Evolutionary conservation across 768 basidiomycete species (phyloP).

Genomic region (Lentinula sp.): DNA sequence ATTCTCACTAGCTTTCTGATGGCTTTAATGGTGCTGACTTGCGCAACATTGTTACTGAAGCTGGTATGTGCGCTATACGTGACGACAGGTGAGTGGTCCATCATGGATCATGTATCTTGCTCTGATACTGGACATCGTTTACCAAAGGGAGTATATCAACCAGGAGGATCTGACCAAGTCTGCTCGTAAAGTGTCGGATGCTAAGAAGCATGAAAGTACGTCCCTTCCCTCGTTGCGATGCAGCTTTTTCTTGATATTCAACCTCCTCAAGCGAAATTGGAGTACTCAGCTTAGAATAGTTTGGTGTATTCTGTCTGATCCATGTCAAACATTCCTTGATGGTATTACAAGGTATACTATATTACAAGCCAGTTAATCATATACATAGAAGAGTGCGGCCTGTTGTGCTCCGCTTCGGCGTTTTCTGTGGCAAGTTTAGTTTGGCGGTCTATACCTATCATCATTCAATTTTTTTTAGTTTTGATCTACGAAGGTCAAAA

Average conservation of each 20-base stretch:
- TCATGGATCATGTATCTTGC: neutral
- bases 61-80: slow-evolving; percentile 98
- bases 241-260: slow-evolving; percentile 4
- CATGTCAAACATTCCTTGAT: neutral
- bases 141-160: slow-evolving; percentile 71
- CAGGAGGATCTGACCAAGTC: slow-evolving; percentile 98
- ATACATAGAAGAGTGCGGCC: no score
- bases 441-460: neutral
- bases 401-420: no score
- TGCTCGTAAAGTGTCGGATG: slow-evolving; percentile 89
- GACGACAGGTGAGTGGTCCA: slow-evolving; percentile 67
- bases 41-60: slow-evolving; percentile 91
- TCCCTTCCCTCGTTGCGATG: slow-evolving; percentile 8
- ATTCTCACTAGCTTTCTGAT: slow-evolving; percentile 2
- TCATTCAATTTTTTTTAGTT: no score
- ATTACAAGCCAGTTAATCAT: neutral
- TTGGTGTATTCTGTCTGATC: neutral
- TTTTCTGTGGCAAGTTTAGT: neutral
- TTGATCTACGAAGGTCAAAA: no score
- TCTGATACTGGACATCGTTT: slow-evolving; percentile 3
- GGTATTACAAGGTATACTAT: neutral
- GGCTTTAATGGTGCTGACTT: slow-evolving; percentile 72
- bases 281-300: slow-evolving; percentile 28
- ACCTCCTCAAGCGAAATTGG: slow-evolving; percentile 41
- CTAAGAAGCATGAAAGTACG: slow-evolving; percentile 97